Base-by-base conservation (phyloP, 208 protist genomes). In the Naegleria gruberi region DNA sequence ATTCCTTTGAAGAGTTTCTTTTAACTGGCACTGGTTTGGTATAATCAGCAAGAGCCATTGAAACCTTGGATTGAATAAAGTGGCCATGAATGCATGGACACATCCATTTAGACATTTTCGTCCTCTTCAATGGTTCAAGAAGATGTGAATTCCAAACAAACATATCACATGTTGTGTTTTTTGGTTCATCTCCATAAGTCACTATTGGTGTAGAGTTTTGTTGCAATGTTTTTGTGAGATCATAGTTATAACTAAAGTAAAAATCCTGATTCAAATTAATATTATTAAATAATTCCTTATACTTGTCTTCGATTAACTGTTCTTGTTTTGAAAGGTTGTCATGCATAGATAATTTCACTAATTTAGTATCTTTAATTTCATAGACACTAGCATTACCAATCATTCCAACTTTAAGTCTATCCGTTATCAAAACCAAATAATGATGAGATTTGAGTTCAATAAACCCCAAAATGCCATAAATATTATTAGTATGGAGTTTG, bases 191-290 rank as follows among this genome's bases (percentile, higher is more conserved):
- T 65, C 30, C 89, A 19, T 44, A 12, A 3, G 15, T 15, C 0
- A 44, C 26, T 42, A 90, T 82, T n/a, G 89, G 34, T 7, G 91
- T 95, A 94, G 97, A 98, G 92, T 99, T 98, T 19, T 91, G 92
- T 92, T 99, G 97, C 43, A 99, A 92, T 17, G 97, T 96, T 91
- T 97, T 94, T 1, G 97, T 97, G 0, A 99, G 90, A 91, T 99
- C 97, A 91, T 99, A 99, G 0, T 95, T 98, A 94, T 98, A 96
- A 43, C 95, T 96, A 91, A 97, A 99, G 92, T 97, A 99, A 89
- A 98, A 98, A 83, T 98, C 95, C 30, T 93, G 91, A 55, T 92
- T 92, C 23, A 96, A 91, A 44, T 96, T 94, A 23, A 95, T 90
- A 30, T 90, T 90, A 15, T 94, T 89, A 82, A 98, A 97, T 87